Percentiles rank a stretch among this genome's conserved stretches.
Evolutionary conservation across 2,329 filamentous ascomycete species (phyloP).

Genomic region (Claviceps sp.): DNA sequence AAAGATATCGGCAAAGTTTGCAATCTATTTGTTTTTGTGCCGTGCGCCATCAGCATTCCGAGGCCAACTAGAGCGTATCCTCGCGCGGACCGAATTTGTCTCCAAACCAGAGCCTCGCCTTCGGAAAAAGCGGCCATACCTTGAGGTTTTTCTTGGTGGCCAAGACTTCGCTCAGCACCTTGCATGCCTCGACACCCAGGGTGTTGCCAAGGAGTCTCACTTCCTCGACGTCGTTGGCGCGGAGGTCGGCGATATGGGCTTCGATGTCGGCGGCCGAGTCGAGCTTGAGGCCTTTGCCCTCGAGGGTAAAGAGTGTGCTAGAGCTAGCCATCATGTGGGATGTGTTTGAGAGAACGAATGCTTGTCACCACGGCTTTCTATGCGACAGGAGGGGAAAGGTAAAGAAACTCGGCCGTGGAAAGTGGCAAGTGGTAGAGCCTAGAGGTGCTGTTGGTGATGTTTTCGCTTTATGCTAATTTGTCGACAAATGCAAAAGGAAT

Average conservation of each 20-base stretch:
- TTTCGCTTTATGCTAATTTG: conserved; percentile 1
- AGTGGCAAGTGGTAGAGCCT: neutral
- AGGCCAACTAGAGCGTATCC: no score
- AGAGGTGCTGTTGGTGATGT: neutral
- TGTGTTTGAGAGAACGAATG: conserved; percentile 2
- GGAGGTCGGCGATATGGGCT: conserved; percentile 64
- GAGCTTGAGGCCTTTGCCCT: conserved; percentile 86
- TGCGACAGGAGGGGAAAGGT: neutral
- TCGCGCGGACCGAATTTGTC: no score
- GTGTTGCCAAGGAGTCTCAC: conserved; percentile 85
- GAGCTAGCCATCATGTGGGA: conserved; percentile 15
- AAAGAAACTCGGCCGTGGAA: neutral
- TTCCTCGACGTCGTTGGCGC: conserved; percentile 67
- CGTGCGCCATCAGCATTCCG: neutral
- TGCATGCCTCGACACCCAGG: conserved; percentile 75
- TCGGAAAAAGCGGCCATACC: conserved; percentile 29
- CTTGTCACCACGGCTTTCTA: neutral
- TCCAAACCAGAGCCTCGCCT: neutral
- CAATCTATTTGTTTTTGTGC: conserved; percentile 34
- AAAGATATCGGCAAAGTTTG: conserved; percentile 95
- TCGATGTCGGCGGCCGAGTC: conserved; percentile 79
- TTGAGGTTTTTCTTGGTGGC: conserved; percentile 72
- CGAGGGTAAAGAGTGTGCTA: conserved; percentile 69
- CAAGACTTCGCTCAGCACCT: conserved; percentile 71
- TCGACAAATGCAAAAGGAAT: conserved; percentile 5